Conservation (phyloP, 2,329 filamentous ascomycete genomes). For the Ceratocystis cacaofunesta region DNA sequence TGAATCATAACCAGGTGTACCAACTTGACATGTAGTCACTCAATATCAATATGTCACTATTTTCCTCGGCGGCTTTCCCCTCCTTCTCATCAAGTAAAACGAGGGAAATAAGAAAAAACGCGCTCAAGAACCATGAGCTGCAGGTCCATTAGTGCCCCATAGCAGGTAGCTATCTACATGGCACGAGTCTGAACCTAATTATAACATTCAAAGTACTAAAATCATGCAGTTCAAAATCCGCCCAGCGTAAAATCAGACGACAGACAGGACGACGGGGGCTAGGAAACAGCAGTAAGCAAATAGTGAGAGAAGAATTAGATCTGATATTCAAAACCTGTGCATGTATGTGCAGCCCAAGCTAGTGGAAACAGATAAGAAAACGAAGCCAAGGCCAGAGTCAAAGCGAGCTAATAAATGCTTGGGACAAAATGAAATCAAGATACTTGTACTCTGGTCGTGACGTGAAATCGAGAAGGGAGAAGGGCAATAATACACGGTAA, state of each 20-base stretch:
- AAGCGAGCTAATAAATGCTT: neutral
- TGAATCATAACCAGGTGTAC: neutral
- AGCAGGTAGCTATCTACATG: neutral
- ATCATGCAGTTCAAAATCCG: neutral
- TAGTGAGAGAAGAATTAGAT: neutral
- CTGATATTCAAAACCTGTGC: neutral
- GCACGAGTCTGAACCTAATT: neutral
- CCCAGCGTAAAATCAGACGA: slow-evolving; percentile 5
- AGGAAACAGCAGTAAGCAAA: neutral
- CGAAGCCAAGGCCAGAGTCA: neutral
- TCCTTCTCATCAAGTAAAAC: neutral
- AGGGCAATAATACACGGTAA: too few relatives aligned
- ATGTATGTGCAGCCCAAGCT: neutral
- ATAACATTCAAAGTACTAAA: neutral
- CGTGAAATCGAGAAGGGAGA: neutral
- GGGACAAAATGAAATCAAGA: neutral
- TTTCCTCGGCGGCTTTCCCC: neutral
- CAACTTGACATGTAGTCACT: neutral
- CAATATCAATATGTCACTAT: neutral
- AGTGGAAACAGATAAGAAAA: neutral
- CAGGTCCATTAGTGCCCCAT: too few relatives aligned
- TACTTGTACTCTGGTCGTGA: neutral
- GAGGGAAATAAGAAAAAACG: neutral
- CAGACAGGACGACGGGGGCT: slow-evolving; percentile 1
- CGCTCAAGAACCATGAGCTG: neutral